phyloP scores from a whole-genome alignment of 2,329 filamentous ascomycete species.

The Penicillium sp. region DNA sequence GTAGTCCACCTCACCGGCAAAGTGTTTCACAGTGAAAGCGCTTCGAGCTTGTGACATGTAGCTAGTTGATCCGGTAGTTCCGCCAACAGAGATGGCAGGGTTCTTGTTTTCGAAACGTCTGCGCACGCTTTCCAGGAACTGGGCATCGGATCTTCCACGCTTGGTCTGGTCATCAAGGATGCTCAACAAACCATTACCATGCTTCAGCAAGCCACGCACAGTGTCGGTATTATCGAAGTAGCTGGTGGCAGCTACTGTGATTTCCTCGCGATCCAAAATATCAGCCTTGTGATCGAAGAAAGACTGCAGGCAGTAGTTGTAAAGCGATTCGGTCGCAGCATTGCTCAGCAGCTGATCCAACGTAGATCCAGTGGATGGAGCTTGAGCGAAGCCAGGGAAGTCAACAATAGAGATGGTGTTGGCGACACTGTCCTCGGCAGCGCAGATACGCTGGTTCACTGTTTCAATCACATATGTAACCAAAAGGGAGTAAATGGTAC shows the following conservation, averaged over 20 bases:
- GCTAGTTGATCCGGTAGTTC: constrained; percentile 78
- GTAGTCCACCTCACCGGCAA: constrained; percentile 95
- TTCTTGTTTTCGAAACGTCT: constrained; percentile 97
- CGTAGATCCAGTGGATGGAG: constrained; percentile 76
- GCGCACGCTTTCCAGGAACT: constrained; percentile 84
- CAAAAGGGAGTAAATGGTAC: constrained; percentile 89
- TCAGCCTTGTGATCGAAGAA: constrained; percentile 96
- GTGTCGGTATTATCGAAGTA: constrained; percentile 98
- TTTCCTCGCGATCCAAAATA: constrained; percentile 90
- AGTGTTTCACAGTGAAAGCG: constrained; percentile 89
- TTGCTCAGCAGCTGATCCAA: constrained; percentile 95
- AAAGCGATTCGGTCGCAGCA: constrained; percentile 85
- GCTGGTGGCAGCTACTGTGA: constrained; percentile 84
- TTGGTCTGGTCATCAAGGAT: constrained; percentile 96
- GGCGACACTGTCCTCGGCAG: constrained; percentile 79
- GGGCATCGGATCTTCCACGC: constrained; percentile 82
- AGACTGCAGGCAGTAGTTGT: constrained; percentile 89
- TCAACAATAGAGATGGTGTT: constrained; percentile 96
- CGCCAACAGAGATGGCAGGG: constrained; percentile 78
- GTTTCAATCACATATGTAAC: constrained; percentile 92
- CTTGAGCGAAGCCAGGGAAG: constrained; percentile 91
- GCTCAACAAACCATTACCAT: constrained; percentile 87
- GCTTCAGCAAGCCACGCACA: constrained; percentile 85
- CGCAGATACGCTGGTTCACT: constrained; percentile 87
- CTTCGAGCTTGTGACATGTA: constrained; percentile 77